Evolutionary conservation across 2,329 filamentous ascomycete species (phyloP).

Genomic region (Venturia carpophila): DNA sequence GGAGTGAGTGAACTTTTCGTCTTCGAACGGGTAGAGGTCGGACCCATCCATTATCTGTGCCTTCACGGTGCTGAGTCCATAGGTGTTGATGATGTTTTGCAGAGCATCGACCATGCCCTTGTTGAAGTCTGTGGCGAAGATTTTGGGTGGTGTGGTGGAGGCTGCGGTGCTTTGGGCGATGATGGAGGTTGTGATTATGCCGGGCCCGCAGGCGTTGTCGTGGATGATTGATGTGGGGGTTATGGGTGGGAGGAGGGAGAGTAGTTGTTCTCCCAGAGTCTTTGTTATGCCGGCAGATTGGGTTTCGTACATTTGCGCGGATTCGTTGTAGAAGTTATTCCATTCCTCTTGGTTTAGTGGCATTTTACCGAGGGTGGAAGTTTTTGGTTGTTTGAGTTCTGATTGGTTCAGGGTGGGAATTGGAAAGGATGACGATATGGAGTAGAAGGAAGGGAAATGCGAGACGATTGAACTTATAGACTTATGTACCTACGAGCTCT

Average conservation of each 20-base stretch:
- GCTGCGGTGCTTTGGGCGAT: conserved; percentile 20
- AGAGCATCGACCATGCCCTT: conserved; percentile 25
- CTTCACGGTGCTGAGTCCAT: background rate
- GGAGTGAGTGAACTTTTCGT: conserved; percentile 32
- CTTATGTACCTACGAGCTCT: background rate
- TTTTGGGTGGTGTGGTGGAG: conserved; percentile 20
- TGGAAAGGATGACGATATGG: background rate
- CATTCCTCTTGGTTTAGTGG: conserved; percentile 1
- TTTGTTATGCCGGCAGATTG: conserved; percentile 27
- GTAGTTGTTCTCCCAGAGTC: conserved; percentile 26
- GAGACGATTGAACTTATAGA: background rate
- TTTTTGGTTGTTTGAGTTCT: background rate
- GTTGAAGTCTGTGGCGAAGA: conserved; percentile 29
- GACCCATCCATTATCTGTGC: conserved; percentile 14
- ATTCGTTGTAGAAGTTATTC: conserved; percentile 24
- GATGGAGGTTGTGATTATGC: conserved; percentile 26
- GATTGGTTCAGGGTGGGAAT: background rate
- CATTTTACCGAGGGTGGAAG: background rate
- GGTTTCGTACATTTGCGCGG: conserved; percentile 27
- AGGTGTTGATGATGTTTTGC: conserved; percentile 14
- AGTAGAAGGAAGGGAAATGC: background rate
- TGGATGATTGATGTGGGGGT: conserved; percentile 26
- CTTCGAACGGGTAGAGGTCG: conserved; percentile 18
- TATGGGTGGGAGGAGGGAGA: conserved; percentile 26
- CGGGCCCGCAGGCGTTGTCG: conserved; percentile 31